phyloP scores from a whole-genome alignment of 805 yeast genomes.

The Scheffersomyces stipitis region DNA sequence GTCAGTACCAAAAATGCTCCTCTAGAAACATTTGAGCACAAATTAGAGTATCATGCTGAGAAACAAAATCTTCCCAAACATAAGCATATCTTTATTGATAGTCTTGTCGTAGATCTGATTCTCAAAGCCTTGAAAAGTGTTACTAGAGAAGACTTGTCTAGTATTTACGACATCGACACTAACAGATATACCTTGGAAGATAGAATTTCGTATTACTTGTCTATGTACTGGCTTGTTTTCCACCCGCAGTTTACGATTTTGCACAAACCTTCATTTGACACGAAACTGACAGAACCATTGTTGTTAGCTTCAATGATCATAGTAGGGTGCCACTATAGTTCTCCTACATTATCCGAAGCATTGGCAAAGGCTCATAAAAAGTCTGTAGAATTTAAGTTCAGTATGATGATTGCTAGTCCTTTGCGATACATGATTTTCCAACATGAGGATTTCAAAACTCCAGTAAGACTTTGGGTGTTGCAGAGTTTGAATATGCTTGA shows the following conservation, averaged over 20 bases:
- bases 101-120: slow-evolving; percentile 33
- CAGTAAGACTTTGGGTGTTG: slow-evolving; percentile 72
- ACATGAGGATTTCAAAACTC: slow-evolving; percentile 71
- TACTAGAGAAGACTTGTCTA: slow-evolving; percentile 23
- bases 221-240: slow-evolving; percentile 55
- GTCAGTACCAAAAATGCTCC: slow-evolving; percentile 3
- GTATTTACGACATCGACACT: slow-evolving; percentile 24
- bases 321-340: slow-evolving; percentile 51
- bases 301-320: slow-evolving; percentile 55
- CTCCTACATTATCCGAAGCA: slow-evolving; percentile 12
- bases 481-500: slow-evolving; percentile 76
- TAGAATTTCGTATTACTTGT: slow-evolving; percentile 35
- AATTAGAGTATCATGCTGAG: slow-evolving; percentile 18
- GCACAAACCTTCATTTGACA: slow-evolving; percentile 57
- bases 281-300: slow-evolving; percentile 47
- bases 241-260: slow-evolving; percentile 60
- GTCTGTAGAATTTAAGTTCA: slow-evolving; percentile 41
- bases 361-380: slow-evolving; percentile 17
- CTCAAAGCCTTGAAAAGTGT: slow-evolving; percentile 29
- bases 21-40: slow-evolving; percentile 11
- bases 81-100: slow-evolving; percentile 40
- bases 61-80: slow-evolving; percentile 24
- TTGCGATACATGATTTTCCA: slow-evolving; percentile 70
- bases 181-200: slow-evolving; percentile 25
- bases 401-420: slow-evolving; percentile 52